Evolutionary conservation across 352 stramenopile genomes (phyloP).

Genomic region (Globisporangium spiculum): DNA sequence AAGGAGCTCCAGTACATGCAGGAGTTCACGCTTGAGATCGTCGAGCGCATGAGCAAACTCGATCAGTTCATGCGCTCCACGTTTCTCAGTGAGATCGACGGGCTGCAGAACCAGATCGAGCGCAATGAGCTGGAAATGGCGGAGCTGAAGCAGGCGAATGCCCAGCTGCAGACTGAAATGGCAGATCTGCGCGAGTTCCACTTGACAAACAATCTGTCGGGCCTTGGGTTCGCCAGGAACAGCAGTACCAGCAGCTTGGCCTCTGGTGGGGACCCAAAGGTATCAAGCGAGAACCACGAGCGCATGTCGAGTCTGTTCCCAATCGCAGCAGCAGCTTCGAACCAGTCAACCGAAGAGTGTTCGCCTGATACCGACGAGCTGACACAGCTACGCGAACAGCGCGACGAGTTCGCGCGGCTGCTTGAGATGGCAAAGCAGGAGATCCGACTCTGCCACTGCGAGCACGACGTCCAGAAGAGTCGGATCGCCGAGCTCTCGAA

Average conservation of each 20-base stretch:
- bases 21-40: slow-evolving; percentile 41
- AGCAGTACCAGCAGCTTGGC: neutral
- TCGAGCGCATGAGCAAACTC: slow-evolving; percentile 34
- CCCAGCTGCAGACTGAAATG: slow-evolving; percentile 39
- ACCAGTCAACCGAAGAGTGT: neutral
- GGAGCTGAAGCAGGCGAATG: slow-evolving; percentile 17
- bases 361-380: slow-evolving; percentile 17
- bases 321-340: neutral
- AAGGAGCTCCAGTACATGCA: slow-evolving; percentile 47
- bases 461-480: slow-evolving; percentile 47
- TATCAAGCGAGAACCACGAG: neutral
- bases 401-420: slow-evolving; percentile 45
- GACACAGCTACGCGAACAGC: slow-evolving; percentile 45
- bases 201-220: slow-evolving; percentile 24
- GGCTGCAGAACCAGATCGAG: slow-evolving; percentile 12
- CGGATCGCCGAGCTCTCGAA: slow-evolving; percentile 49
- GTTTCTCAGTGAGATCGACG: slow-evolving; percentile 29
- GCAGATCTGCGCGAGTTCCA: slow-evolving; percentile 43
- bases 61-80: slow-evolving; percentile 37
- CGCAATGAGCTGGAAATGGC: slow-evolving; percentile 18
- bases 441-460: slow-evolving; percentile 60
- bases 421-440: slow-evolving; percentile 75
- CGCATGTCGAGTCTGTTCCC: slow-evolving; percentile 15
- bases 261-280: neutral
- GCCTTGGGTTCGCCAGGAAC: slow-evolving; percentile 9